Evolutionary conservation across 495 filamentous ascomycete genomes (phyloP), one percentile per base, ranked within the genome.

Genomic region (Xylaria palmicola): DNA sequence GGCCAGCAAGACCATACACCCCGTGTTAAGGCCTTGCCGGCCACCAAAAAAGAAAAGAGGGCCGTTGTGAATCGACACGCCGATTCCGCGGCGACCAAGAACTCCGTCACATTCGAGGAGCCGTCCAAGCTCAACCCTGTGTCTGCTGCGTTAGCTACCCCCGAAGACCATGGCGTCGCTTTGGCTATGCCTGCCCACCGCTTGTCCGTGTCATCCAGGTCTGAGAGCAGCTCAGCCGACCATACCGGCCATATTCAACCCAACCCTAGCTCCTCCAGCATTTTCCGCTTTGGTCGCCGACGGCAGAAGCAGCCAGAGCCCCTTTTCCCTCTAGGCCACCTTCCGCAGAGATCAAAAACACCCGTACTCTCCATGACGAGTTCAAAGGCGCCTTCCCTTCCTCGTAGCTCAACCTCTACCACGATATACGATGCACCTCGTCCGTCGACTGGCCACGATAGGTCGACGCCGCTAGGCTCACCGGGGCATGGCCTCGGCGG

Each of bases 201-300:
- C 40, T 79, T 91, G 24, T 97, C 94, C 4, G 94, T 97, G 62
- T 97, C 94, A 0, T 96, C 92, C 22, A 86, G 91, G 53, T 97
- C 93, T 19, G 92, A 97, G 69, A 88, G 85, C 27, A 95, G 92
- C 72, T 86, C 87, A 10, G 86, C 82, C n/a, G 92, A 96, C 32
- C 88, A 86, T 41, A 79, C 83, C 4, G 85, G 84, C 7, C 89
- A 84, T 24, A 85, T 72, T 6, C 74, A 86, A 26, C 85, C 83
- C 57, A 85, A 82, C 3, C 75, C 84, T 30, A 86, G 82, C 13
- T 85, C 84, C 24, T 88, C 82, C 62, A 90, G 81, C 45, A 88
- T 94, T 71, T 97, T 97, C 69, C 87, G 86, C 40, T 80, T 98
- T 57, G 86, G 88, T 44, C 87, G 93, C 29, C 80, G 91, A 52